Percentiles rank a stretch among this genome's conserved stretches.
phyloP scores from a whole-genome alignment of 164 flowering plant species.

The Tetrastigma voinierianum region DNA sequence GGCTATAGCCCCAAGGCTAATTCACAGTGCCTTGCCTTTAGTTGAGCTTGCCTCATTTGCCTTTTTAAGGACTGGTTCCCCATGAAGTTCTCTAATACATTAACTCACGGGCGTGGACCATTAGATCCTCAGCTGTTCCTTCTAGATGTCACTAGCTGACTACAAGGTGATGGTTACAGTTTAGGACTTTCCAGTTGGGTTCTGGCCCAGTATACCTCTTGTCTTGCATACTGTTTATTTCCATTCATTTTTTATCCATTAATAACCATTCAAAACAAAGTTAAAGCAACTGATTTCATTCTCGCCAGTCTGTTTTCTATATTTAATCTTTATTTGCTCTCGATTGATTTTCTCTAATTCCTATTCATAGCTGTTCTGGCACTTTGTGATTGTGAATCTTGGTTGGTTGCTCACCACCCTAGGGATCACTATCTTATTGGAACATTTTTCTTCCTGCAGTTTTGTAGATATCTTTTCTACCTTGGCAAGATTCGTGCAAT shows the following conservation, averaged over 20 bases:
- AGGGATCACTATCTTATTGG: conserved; percentile 8
- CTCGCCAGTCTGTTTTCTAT: background rate
- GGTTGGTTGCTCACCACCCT: background rate
- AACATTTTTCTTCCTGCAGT: conserved; percentile 43
- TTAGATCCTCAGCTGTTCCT: background rate
- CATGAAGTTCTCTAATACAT: no score
- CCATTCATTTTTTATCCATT: background rate
- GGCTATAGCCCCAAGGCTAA: no score
- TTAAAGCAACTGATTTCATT: background rate
- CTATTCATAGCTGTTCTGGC: no score
- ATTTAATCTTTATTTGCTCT: background rate
- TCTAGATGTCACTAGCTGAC: background rate
- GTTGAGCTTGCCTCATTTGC: no score
- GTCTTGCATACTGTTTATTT: background rate
- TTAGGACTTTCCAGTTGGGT: background rate
- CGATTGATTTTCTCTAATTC: background rate
- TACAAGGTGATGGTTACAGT: background rate
- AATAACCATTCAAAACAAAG: background rate
- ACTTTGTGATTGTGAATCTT: background rate
- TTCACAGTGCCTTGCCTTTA: no score
- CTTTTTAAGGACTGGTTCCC: no score
- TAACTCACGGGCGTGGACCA: no score
- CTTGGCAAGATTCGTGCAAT: conserved; percentile 40
- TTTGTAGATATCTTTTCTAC: conserved; percentile 87
- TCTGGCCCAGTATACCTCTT: background rate